Evolutionary conservation across 169 alveolate genomes (phyloP), one percentile per base, ranked within the genome.

Genomic region (Fabrea salina): DNA sequence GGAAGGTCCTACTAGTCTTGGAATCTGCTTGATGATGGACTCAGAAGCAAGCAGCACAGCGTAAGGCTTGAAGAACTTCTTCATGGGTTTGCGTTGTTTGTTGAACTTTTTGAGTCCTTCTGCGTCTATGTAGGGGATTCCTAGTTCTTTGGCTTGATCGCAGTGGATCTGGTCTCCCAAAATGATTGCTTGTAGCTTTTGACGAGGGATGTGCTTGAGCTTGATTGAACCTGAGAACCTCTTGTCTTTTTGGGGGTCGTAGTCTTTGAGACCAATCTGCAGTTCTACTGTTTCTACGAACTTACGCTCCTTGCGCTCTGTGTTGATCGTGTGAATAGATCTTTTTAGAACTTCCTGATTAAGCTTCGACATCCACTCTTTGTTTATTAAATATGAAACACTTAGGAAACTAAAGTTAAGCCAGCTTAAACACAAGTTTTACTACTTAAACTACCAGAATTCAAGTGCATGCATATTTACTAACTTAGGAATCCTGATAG

Each of bases 211-310:
- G 91, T 95, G 87, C n/a, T 99, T 99, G 59, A 99, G 96, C 85
- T 96, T 96, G 79, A 98, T 99, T 49, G 99, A 91, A 35, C 99
- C 99, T 39, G 99, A 92, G 96, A 99, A 99, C 93, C 99, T 99
- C 94, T 99, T 99, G 93, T 99, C 99, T 86, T 99, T 96, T 83
- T 97, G 98, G 47, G 99, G 98, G 89, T 99, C 99, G 87, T 98
- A 98, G 85, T 99, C 99, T 96, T 98, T 99, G 78, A 99, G 86
- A 54, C 93, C 99, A 70, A 99, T 96, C 89, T 99, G 99, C 67
- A 99, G 95, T 91, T 99, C 99, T 37, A 97, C 96, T 7, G 99
- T 97, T 92, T 99, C 99, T 53, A 91, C 91, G 91, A 99, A 99
- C 75, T 97, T 96, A 79, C 99, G 94, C 88, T 93, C 91, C 94